These are phyloP conservation scores for Coelastrella sp. DNA, from an alignment of 139 green algal species.

Conservation along the genomic window DNA sequence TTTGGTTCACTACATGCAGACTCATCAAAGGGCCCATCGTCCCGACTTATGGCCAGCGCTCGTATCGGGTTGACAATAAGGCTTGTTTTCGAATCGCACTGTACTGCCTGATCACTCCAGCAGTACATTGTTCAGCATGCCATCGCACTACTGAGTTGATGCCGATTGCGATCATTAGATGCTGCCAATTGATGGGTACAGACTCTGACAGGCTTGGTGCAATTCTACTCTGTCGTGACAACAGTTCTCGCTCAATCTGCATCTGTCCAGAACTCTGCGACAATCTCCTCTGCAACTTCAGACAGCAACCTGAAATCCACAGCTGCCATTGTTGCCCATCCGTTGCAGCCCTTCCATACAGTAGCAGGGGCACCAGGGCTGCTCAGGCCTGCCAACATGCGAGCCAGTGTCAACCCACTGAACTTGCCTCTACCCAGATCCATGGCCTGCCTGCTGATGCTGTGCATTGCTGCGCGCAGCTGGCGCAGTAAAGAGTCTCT, in stretches of 20 bases:
- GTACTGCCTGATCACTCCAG: too few relatives aligned
- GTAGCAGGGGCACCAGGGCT: conserved; percentile 70
- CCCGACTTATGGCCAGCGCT: too few relatives aligned
- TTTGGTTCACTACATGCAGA: too few relatives aligned
- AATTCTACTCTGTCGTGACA: too few relatives aligned
- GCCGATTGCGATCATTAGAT: too few relatives aligned
- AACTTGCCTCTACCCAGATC: conserved; percentile 30
- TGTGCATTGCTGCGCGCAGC: conserved; percentile 36
- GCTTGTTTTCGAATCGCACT: too few relatives aligned
- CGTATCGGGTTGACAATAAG: too few relatives aligned
- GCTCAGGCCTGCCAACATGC: conserved; percentile 78
- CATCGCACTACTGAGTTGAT: too few relatives aligned
- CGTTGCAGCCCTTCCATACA: conserved; percentile 66
- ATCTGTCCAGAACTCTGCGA: conserved; percentile 29
- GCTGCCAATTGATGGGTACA: too few relatives aligned
- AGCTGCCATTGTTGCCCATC: conserved; percentile 63
- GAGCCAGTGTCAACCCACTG: conserved; percentile 61
- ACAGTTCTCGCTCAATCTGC: background rate
- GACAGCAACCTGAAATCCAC: conserved; percentile 66
- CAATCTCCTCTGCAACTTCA: conserved; percentile 29
- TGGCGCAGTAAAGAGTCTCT: conserved; percentile 45
- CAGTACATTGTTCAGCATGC: too few relatives aligned
- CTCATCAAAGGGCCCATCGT: too few relatives aligned
- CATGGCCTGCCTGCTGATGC: conserved; percentile 37
- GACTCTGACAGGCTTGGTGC: too few relatives aligned